Evolutionary conservation across 208 protist genomes (phyloP).

Genomic region (Leishmania aethiopica): DNA sequence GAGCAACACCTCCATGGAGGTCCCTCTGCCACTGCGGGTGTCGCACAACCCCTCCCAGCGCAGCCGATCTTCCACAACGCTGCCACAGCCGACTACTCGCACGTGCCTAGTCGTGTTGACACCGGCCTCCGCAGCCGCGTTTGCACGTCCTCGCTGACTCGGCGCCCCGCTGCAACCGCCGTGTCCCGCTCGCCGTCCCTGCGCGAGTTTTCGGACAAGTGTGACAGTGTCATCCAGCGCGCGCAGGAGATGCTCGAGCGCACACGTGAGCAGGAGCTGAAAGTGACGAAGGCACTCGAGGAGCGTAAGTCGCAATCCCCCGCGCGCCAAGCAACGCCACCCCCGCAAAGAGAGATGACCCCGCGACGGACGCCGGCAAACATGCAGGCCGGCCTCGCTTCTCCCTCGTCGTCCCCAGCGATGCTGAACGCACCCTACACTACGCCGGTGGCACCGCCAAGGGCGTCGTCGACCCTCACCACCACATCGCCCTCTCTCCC

Average conservation of each 20-base stretch:
- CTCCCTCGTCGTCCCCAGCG: background rate
- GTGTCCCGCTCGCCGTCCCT: slow-evolving; percentile 9
- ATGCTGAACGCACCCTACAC: background rate
- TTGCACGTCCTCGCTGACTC: slow-evolving; percentile 11
- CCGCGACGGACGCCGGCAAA: background rate
- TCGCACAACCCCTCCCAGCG: background rate
- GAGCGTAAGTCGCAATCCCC: slow-evolving; percentile 42
- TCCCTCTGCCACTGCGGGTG: background rate
- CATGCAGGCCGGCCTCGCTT: background rate
- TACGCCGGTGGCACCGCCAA: background rate
- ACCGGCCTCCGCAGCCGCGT: slow-evolving; percentile 28
- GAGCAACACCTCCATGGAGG: slow-evolving; percentile 13
- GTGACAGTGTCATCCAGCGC: slow-evolving; percentile 53
- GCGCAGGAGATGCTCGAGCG: slow-evolving; percentile 55
- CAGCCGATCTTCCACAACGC: background rate
- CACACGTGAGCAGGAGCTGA: slow-evolving; percentile 37
- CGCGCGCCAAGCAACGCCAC: slow-evolving; percentile 15
- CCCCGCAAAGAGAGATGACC: background rate
- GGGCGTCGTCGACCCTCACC: background rate
- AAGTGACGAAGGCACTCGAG: slow-evolving; percentile 36
- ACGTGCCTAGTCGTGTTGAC: slow-evolving; percentile 31
- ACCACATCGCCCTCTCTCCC: slow-evolving; percentile 5
- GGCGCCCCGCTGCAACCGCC: background rate
- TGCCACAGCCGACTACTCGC: slow-evolving; percentile 19
- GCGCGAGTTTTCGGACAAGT: slow-evolving; percentile 35